These are phyloP conservation scores for Mediolabrus comicus DNA, from an alignment of 108 stramenopile genomes.

Conservation along the genomic window DNA sequence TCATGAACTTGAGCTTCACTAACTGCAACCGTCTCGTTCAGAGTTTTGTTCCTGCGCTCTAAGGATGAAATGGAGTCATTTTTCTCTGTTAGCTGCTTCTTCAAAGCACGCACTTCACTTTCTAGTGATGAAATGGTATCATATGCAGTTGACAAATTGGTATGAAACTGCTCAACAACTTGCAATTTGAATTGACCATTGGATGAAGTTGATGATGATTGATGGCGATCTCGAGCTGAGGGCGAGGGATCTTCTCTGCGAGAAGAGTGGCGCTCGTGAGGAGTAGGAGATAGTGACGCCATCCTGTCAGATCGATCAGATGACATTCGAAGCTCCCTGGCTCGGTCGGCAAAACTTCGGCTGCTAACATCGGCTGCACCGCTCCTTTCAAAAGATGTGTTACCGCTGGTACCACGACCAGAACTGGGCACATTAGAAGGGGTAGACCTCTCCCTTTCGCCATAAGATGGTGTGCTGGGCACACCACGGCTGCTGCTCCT, in stretches of 20 bases:
- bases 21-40: conserved; percentile 9
- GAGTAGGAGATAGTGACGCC: neutral
- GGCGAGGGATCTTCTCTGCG: neutral
- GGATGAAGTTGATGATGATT: neutral
- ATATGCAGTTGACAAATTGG: conserved; percentile 24
- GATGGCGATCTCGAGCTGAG: neutral
- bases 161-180: conserved; percentile 23
- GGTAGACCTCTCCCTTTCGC: neutral
- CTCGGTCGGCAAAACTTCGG: conserved; percentile 29
- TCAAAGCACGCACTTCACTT: conserved; percentile 20
- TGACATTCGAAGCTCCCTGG: conserved; percentile 38
- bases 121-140: conserved; percentile 37
- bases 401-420: neutral
- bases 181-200: conserved; percentile 17
- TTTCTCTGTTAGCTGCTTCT: conserved; percentile 17
- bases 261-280: neutral
- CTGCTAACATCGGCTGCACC: neutral
- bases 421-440: conserved; percentile 5
- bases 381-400: neutral
- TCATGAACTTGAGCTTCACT: conserved; percentile 3
- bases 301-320: conserved; percentile 1
- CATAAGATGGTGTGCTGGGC: neutral
- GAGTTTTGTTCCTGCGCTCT: conserved; percentile 17
- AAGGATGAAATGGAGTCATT: conserved; percentile 22
- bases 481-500: neutral